Evolutionary conservation across 208 protist genomes (phyloP), one percentile per base, ranked within the genome.

Genomic region (Acanthamoeba royreba): DNA sequence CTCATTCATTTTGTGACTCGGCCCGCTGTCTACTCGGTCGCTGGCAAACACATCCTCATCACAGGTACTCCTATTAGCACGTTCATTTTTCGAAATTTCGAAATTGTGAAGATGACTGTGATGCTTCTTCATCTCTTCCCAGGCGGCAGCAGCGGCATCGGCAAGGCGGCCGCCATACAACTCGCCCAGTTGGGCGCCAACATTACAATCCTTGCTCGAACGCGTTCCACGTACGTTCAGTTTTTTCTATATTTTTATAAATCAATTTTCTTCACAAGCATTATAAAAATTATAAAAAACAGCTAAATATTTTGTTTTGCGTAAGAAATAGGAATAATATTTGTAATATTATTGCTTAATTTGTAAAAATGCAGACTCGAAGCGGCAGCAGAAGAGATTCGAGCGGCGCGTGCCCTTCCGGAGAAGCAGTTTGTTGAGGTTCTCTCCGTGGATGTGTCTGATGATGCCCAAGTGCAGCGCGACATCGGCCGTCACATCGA

Each of bases 51-150:
- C 61, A 58, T 94, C n/a, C 72, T 95, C 61, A 92, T 95, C 43
- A 94, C 93, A 42, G 94, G 94, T 72, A 61, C 19, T 94, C n/a
- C 72, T 95, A 45, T 81, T 95, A 28, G 92, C 93, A 42, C 92
- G 94, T 72, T 8, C 31, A 5, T 19, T 87, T 85, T 85, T 7
- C 45, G 13, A 7, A 53, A 9, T 49, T 35, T 31, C 46, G 17
- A 13, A 33, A 5, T 52, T 53, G 11, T 28, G 15, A 13, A 9
- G 72, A 83, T 87, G n/a, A 61, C 22, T 49, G 25, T 87, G 2
- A 42, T 3, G 2, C 22, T 31, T 87, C 4, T 61, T 5, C 9
- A 49, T 83, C 5, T 31, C 13, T 4, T 4, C 8, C 0, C 46
- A 93, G 94, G 47, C 40, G 87, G 53, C 17, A 74, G 88, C 86